A percentile compares a stretch with the other conserved stretches of the same genome.
phyloP scores from a whole-genome alignment of 1,284 basidiomycete genomes.

The Ustilago loliicola region DNA sequence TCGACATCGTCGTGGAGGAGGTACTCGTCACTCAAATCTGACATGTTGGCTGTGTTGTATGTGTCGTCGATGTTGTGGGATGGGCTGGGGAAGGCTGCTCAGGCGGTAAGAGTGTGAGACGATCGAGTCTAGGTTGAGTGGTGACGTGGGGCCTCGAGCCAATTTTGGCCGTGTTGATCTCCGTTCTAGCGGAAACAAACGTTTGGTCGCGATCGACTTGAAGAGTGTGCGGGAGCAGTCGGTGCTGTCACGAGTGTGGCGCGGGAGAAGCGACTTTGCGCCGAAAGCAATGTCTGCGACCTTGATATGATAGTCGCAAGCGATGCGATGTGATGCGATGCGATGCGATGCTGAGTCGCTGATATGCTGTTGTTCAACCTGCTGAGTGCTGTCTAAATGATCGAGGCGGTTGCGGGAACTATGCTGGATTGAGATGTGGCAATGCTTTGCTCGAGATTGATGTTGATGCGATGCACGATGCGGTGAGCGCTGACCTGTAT shows the following conservation, averaged over 20 bases:
- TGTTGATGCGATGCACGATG: background rate
- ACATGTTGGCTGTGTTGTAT: slow-evolving; percentile 28
- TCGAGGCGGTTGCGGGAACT: background rate
- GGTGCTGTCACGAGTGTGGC: background rate
- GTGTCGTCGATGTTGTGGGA: background rate
- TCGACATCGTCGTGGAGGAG: slow-evolving; percentile 56
- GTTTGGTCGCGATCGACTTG: background rate
- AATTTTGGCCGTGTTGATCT: no score
- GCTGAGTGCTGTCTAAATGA: background rate
- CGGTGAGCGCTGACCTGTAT: background rate
- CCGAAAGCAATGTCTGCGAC: background rate
- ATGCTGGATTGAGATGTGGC: background rate
- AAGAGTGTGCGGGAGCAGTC: no score
- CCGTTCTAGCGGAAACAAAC: background rate
- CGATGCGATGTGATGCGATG: background rate
- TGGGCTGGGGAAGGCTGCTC: background rate
- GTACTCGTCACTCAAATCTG: slow-evolving; percentile 54
- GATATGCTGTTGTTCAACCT: background rate
- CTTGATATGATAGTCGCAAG: background rate
- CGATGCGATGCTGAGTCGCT: background rate
- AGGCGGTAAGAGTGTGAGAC: background rate
- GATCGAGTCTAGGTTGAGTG: background rate
- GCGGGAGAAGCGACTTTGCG: background rate
- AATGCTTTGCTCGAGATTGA: background rate
- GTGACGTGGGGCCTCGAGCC: background rate